Base-by-base conservation (phyloP, 352 stramenopile genomes). In the Globisporangium okanoganense region DNA sequence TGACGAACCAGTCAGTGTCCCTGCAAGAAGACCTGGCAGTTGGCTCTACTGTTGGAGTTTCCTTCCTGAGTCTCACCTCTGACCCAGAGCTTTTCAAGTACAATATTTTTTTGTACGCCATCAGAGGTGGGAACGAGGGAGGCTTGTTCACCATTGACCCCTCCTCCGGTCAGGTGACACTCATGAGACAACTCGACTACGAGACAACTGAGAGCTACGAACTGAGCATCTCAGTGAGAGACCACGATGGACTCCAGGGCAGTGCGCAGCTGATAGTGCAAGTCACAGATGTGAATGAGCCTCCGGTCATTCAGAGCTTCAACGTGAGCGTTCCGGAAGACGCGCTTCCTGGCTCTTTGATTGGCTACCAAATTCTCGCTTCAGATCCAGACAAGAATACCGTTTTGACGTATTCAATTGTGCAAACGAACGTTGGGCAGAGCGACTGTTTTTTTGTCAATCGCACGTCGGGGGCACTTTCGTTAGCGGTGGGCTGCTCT, bases 21-120 rank as follows among this genome's bases (percentile, higher is more conserved):
- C 20, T 76, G 5, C 59, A 29, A n/a, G 71, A 79, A 57, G 44
- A 71, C 12, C 33, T 53, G 7, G 18, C 47, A 1, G 18, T 27
- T 25, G 56, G 56, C 5, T 45, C 56, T 13, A 14, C 4, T 1
- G 31, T 62, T 1, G 56, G 44, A 18, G 20, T 22, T 13, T 2
- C 56, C 10, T 62, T 62, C 27, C n/a, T 53, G 5, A 33, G 16
- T 20, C n/a, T 62, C n/a, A 56, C 56, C 1, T 36, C 41, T 6
- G 56, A 62, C 6, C 44, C 43, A 25, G 56, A 62, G 18, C 25
- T 45, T 5, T 44, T 55, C 10, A 38, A 62, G 24, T 36, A 20
- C 43, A 54, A 47, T 10, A 1, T 27, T 0, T 38, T 62, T 8
- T 13, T 44, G 22, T 62, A 47, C 22, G 7, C 22, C 2, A 44